A percentile compares a stretch with the other conserved stretches of the same genome.
Evolutionary conservation across 2,329 filamentous ascomycete genomes (phyloP).

Genomic region (Triangularia setosa): DNA sequence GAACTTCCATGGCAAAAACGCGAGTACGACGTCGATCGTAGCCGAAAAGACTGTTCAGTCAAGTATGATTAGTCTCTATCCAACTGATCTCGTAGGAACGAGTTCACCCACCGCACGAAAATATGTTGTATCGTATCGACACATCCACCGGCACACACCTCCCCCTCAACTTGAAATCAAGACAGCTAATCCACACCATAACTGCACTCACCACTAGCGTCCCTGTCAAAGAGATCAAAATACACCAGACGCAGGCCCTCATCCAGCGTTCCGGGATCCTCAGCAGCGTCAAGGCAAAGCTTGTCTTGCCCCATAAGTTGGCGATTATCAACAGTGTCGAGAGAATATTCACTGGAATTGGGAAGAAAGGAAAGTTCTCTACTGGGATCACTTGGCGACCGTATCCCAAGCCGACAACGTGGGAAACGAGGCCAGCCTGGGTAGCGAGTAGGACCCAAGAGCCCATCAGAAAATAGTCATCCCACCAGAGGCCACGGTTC

Average conservation of each 20-base stretch:
- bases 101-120: slow-evolving; percentile 39
- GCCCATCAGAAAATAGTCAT: slow-evolving; percentile 21
- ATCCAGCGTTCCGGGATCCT: slow-evolving; percentile 20
- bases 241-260: slow-evolving; percentile 11
- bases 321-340: slow-evolving; percentile 18
- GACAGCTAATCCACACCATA: slow-evolving; percentile 16
- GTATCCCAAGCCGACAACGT: slow-evolving; percentile 21
- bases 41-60: slow-evolving; percentile 21
- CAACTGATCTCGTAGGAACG: neutral
- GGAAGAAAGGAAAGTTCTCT: slow-evolving; percentile 12
- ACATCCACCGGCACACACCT: slow-evolving; percentile 15
- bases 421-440: slow-evolving; percentile 12
- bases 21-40: slow-evolving; percentile 19
- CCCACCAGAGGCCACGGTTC: slow-evolving; percentile 25
- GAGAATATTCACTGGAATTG: slow-evolving; percentile 11
- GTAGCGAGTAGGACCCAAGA: slow-evolving; percentile 17
- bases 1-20: slow-evolving; percentile 24
- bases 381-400: slow-evolving; percentile 17
- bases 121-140: slow-evolving; percentile 20
- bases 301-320: slow-evolving; percentile 22
- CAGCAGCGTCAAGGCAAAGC: slow-evolving; percentile 22
- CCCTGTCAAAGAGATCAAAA: slow-evolving; percentile 15
- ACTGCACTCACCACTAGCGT: slow-evolving; percentile 11
- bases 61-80: slow-evolving; percentile 15
- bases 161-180: neutral